Conservation (phyloP, 495 filamentous ascomycete genomes). For the Lasiosphaeria ovina region DNA sequence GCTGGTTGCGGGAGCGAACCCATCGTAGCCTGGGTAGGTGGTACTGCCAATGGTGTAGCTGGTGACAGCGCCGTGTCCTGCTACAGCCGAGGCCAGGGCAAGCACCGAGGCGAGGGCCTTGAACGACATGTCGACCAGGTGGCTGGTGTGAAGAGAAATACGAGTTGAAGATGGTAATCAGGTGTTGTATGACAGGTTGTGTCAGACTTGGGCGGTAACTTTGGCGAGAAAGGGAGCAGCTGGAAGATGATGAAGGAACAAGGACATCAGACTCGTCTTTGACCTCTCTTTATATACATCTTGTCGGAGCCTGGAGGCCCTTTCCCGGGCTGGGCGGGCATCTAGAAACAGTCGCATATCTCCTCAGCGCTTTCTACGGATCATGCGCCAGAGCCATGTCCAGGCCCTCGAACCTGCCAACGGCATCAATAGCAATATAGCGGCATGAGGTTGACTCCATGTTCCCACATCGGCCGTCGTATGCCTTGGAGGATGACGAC, state of each 20-base stretch:
- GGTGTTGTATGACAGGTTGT: no score
- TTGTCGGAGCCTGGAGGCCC: background rate
- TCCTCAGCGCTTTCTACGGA: no score
- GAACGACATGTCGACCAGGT: slow-evolving; percentile 11
- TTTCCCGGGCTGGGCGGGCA: no score
- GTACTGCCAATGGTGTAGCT: slow-evolving; percentile 51
- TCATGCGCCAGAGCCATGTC: no score
- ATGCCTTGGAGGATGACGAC: background rate
- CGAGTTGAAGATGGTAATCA: no score
- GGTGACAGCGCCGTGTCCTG: slow-evolving; percentile 53
- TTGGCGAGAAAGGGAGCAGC: no score
- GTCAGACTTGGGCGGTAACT: no score
- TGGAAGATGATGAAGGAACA: background rate
- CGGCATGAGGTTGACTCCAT: background rate
- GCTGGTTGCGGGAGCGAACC: slow-evolving; percentile 40
- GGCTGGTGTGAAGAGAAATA: background rate
- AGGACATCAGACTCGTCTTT: no score
- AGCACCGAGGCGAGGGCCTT: slow-evolving; percentile 7
- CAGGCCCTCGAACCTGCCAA: no score
- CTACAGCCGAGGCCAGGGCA: slow-evolving; percentile 30
- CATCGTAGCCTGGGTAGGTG: slow-evolving; percentile 48
- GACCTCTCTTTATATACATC: background rate
- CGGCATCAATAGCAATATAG: no score
- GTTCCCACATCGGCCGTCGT: background rate
- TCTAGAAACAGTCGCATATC: no score